Evolutionary conservation across 306 rosid genomes (phyloP).

Genomic region (cucumber (Cucumis sativus)): DNA sequence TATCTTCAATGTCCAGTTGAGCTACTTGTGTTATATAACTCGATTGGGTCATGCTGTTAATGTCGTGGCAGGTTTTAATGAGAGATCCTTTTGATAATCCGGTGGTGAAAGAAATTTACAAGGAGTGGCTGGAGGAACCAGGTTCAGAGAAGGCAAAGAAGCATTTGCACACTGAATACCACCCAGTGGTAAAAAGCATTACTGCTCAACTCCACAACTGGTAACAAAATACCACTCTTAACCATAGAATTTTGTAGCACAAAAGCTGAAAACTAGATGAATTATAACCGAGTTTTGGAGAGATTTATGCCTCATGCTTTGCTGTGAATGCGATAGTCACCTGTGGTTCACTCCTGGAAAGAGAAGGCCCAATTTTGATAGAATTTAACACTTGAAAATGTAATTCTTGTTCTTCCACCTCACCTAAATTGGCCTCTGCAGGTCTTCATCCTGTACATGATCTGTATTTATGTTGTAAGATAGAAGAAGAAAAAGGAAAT

Average conservation of each 20-base stretch:
- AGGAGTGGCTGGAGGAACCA: slow-evolving; percentile 77
- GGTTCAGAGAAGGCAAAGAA: slow-evolving; percentile 85
- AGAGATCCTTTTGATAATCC: slow-evolving; percentile 63
- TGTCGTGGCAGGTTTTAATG: slow-evolving; percentile 29
- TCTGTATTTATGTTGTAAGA: slow-evolving; percentile 1
- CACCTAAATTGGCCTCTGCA: background rate
- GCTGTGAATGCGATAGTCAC: background rate
- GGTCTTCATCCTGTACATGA: background rate
- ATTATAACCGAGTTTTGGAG: background rate
- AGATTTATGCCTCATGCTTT: background rate
- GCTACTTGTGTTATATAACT: background rate
- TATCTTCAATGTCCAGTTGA: background rate
- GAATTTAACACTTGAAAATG: background rate
- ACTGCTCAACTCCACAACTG: slow-evolving; percentile 84
- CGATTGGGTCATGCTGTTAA: background rate
- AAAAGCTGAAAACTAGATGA: background rate
- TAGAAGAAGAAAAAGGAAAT: background rate
- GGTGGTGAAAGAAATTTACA: slow-evolving; percentile 41
- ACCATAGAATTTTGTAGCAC: background rate
- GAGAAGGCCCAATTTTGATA: slow-evolving; percentile 4
- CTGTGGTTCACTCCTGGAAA: background rate
- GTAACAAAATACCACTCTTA: slow-evolving; percentile 16
- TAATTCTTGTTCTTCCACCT: background rate
- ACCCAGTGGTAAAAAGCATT: slow-evolving; percentile 69
- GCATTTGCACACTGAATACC: slow-evolving; percentile 69